Base-by-base conservation (phyloP, 2,329 filamentous ascomycete species). In the Ceratocystis huliohia region DNA sequence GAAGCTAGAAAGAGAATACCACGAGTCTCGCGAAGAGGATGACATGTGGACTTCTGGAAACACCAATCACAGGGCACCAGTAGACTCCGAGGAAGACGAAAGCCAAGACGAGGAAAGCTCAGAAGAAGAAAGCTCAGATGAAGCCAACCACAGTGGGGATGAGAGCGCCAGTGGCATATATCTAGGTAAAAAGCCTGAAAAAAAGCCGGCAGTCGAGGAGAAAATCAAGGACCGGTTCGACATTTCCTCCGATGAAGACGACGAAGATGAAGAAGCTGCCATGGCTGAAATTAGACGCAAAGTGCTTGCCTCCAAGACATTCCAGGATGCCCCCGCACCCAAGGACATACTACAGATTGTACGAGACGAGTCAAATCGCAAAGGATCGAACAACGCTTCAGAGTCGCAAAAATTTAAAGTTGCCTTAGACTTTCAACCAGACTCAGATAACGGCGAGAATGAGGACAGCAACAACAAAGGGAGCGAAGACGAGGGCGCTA, bases 41-140 rank as follows among this genome's bases (percentile, higher is more conserved):
- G 91, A 96, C 76, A 86, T 90, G 67, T 97, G 93, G 94, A 88
- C 86, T n/a, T 87, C 85, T 10, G 93, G 93, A 5, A 97, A 97
- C 72, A 85, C 88, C 71, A 97, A 97, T 73, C 82, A 88, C 69
- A 78, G 82, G 72, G 76, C 75, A 41, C 73, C 80, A 3, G 71
- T 79, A 28, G 79, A 80, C 57, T 79, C 81, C 41, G 84, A 82
- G 45, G 82, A 84, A 3, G 83, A 84, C 1, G 81, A 83, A 5
- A 80, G 78, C 0, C 80, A 78, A 0, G 76, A 78, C 0, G 80
- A 81, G 0, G 80, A 80, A 0, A 79, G 80, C 1, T 77, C 79
- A 0, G 79, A 80, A 0, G 78, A 79, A 0, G 79, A 79, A 0
- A 78, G 80, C 0, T 78, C 80, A 0, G 77, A 78, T 78, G 76